These are phyloP conservation scores for Pleurotus eryngii DNA, from an alignment of 768 basidiomycete genomes.

Conservation along the genomic window DNA sequence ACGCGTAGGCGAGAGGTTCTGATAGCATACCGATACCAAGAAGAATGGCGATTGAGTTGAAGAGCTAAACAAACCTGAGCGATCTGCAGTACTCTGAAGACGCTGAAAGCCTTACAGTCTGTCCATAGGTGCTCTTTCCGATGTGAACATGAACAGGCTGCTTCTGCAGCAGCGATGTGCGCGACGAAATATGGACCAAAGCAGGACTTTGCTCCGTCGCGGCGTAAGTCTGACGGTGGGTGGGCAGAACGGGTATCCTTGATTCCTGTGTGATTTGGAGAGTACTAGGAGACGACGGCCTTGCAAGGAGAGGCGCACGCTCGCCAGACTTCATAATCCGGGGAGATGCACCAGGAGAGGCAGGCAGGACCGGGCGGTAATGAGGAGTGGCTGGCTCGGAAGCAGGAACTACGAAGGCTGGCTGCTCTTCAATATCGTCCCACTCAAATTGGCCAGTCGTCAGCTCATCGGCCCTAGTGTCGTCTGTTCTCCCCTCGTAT, in stretches of 20 bases:
- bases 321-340: neutral
- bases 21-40: conserved; percentile 89
- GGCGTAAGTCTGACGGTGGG: conserved; percentile 10
- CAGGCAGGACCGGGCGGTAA: neutral
- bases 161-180: conserved; percentile 20
- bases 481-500: conserved; percentile 9
- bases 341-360: neutral
- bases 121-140: conserved; percentile 70
- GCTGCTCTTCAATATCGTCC: conserved; percentile 17
- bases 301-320: neutral
- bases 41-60: conserved; percentile 84
- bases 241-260: conserved; percentile 6
- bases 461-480: conserved; percentile 8
- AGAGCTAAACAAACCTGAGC: conserved; percentile 48
- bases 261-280: neutral
- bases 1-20: conserved; percentile 87
- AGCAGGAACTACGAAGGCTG: neutral
- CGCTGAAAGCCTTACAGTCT: conserved; percentile 48
- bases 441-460: conserved; percentile 19
- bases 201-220: neutral
- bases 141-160: conserved; percentile 12
- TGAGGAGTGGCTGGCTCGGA: neutral
- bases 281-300: neutral
- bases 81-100: conserved; percentile 2
- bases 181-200: neutral